phyloP scores from a whole-genome alignment of 2,329 filamentous ascomycete genomes.

The Botrytis byssoidea region DNA sequence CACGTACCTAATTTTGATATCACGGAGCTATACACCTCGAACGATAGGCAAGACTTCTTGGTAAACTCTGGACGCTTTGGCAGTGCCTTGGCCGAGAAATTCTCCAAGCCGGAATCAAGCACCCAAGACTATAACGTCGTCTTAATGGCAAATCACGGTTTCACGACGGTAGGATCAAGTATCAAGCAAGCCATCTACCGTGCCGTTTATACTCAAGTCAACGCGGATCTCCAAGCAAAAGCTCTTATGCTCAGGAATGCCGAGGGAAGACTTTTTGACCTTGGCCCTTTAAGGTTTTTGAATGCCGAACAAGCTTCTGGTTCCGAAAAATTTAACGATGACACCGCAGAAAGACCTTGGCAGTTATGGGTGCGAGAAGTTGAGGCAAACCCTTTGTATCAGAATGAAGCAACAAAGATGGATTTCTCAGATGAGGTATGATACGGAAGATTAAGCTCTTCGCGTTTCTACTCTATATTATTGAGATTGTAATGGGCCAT shows the following conservation, averaged over 20 bases:
- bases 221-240: conserved; percentile 44
- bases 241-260: conserved; percentile 37
- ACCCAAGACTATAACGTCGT: conserved; percentile 40
- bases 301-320: conserved; percentile 31
- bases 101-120: conserved; percentile 31
- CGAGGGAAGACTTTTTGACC: not conserved
- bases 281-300: conserved; percentile 19
- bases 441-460: conserved; percentile 6
- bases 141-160: conserved; percentile 48
- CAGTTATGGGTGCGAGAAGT: conserved; percentile 38
- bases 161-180: conserved; percentile 41
- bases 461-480: not conserved
- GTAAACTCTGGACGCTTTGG: conserved; percentile 41
- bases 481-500: not conserved
- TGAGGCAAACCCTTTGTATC: conserved; percentile 33
- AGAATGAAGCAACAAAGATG: conserved; percentile 6
- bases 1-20: conserved; percentile 40
- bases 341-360: conserved; percentile 36
- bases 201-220: conserved; percentile 46
- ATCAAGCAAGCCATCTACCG: conserved; percentile 45
- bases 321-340: conserved; percentile 35
- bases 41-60: conserved; percentile 42
- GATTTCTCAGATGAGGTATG: not conserved
- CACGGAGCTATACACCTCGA: conserved; percentile 31
- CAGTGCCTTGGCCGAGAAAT: conserved; percentile 39